Evolutionary conservation across 306 rosid genomes (phyloP), one percentile per base, ranked within the genome.

Genomic region (Carpinus fangiana): DNA sequence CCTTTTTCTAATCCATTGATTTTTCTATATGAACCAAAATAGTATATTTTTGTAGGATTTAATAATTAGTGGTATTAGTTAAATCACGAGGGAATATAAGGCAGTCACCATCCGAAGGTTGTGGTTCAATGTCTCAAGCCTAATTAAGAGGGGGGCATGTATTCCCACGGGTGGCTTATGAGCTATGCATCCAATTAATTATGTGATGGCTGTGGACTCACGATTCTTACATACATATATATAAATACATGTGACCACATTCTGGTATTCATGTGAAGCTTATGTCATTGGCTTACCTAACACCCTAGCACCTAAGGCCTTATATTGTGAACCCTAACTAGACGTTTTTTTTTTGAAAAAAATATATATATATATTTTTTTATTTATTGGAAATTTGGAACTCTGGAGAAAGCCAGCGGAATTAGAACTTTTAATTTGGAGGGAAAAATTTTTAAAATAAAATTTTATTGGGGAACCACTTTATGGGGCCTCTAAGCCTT

Each of bases 111-210:
- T 78, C 50, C 12, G 10, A 26, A 43, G 10, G 60, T 57, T 28
- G 28, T 56, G 59, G n/a, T 78, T 70, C 76, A 78, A 21, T 14
- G n/a, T 73, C 60, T 57, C 8, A 57, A 61, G 45, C 57, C 23
- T 73, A 53, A 28, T 14, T 11, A 1, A 17, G n/a, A n/a, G n/a
- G 60, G 54, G 68, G 72, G 59, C 78, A 69, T 38, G 43, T 38
- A 38, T 38, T 38, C 77, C 54, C 86, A 83, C 83, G 78, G 83
- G 62, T 18, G 13, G 7, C 74, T 79, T 54, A 47, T 73, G 80
- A 52, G 50, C 8, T 4, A 38, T 5, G 41, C 28, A 53, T 21
- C 65, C 65, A 59, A 9, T 31, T 31, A 31, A 31, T 31, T 31
- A 31, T 23, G 65, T 21, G 17, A 36, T 36, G 34, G 21, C 10